phyloP scores from a whole-genome alignment of 805 yeast species.

The Starmerella davenportii region DNA sequence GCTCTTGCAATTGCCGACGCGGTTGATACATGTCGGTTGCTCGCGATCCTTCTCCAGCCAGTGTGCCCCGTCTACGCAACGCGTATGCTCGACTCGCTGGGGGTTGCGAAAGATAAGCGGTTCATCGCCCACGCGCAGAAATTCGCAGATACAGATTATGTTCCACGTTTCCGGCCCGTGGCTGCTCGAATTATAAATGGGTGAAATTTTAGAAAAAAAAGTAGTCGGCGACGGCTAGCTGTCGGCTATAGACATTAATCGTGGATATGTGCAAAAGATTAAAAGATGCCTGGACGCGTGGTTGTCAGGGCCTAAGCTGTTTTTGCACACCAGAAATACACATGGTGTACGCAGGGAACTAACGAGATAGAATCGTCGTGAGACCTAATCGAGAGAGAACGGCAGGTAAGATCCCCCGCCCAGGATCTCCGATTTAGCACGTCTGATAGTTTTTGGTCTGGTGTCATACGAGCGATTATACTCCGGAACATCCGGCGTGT shows the following conservation, averaged over 20 bases:
- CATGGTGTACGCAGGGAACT: too few species aligned
- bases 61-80: conserved; percentile 50
- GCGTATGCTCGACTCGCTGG: conserved; percentile 42
- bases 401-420: conserved; percentile 21
- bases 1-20: conserved; percentile 36
- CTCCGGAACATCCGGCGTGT: conserved; percentile 22
- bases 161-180: conserved; percentile 18
- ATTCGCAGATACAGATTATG: conserved; percentile 48
- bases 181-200: neutral
- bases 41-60: conserved; percentile 50
- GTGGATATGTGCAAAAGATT: too few species aligned
- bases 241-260: too few species aligned
- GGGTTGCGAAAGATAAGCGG: conserved; percentile 32
- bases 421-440: conserved; percentile 16
- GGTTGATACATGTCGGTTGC: conserved; percentile 51
- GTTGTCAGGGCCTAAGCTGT: too few species aligned
- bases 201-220: too few species aligned
- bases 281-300: too few species aligned
- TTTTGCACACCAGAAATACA: too few species aligned
- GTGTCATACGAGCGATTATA: conserved; percentile 17
- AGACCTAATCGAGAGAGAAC: conserved; percentile 15
- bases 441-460: conserved; percentile 13
- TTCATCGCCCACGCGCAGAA: conserved; percentile 29
- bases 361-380: neutral
- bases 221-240: too few species aligned